Conservation (phyloP, 2,329 filamentous ascomycete species). For the Calonectria crousiana region DNA sequence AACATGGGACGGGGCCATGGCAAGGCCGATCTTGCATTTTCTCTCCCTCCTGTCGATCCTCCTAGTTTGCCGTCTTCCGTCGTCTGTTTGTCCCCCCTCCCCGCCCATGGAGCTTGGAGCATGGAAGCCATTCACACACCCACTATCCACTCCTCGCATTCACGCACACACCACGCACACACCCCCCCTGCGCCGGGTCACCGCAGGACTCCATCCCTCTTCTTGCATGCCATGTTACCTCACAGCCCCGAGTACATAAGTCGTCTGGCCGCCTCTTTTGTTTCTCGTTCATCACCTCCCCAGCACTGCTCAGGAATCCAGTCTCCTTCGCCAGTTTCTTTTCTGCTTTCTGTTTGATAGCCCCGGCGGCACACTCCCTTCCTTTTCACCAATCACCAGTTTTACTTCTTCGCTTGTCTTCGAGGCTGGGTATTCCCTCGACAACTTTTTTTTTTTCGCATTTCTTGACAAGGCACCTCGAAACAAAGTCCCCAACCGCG, state of each 20-base stretch:
- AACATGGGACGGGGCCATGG: slow-evolving; percentile 9
- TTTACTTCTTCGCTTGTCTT: slow-evolving; percentile 10
- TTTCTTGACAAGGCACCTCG: background rate
- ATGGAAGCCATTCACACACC: background rate
- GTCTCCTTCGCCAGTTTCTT: slow-evolving; percentile 27
- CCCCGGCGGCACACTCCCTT: slow-evolving; percentile 26
- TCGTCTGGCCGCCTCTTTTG: slow-evolving; percentile 28
- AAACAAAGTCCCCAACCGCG: background rate
- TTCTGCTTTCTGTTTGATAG: slow-evolving; percentile 28
- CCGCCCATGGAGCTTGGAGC: background rate
- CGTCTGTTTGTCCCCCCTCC: background rate
- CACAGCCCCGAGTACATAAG: slow-evolving; percentile 36
- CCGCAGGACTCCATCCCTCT: background rate
- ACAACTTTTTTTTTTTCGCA: background rate
- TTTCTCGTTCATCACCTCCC: slow-evolving; percentile 15
- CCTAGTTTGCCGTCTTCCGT: background rate
- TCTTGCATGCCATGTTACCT: background rate
- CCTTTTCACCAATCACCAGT: slow-evolving; percentile 1
- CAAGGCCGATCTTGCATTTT: slow-evolving; percentile 27
- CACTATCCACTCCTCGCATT: slow-evolving; percentile 3
- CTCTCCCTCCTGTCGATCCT: slow-evolving; percentile 21
- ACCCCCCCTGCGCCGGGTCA: slow-evolving; percentile 1
- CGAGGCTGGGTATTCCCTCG: slow-evolving; percentile 17
- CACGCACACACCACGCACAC: background rate
- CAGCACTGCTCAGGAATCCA: slow-evolving; percentile 43